phyloP scores from a whole-genome alignment of 1,284 basidiomycete species.

The Apiotrichum porosum region DNA sequence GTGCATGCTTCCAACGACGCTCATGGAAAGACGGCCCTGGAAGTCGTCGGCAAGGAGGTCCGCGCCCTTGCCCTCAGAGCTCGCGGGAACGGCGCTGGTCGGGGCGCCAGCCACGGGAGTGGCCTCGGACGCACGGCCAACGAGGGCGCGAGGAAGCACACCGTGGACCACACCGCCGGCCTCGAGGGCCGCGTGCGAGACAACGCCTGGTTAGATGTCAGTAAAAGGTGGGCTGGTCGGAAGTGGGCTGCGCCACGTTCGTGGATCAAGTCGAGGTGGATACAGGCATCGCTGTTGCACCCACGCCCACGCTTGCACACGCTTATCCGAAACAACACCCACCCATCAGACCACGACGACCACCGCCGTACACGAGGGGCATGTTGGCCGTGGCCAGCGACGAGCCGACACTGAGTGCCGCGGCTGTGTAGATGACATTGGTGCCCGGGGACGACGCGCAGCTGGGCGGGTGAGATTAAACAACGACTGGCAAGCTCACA shows the following conservation, averaged over 20 bases:
- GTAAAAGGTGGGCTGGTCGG: not conserved
- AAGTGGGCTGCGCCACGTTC: not conserved
- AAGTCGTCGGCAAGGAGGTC: constrained; percentile 49
- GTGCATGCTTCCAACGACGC: constrained; percentile 80
- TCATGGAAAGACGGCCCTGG: constrained; percentile 37
- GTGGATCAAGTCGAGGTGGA: not conserved
- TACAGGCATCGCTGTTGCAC: too few relatives aligned
- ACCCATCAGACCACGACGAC: constrained; percentile 77
- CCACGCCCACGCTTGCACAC: too few relatives aligned
- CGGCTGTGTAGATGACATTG: constrained; percentile 58
- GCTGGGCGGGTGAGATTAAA: constrained; percentile 16
- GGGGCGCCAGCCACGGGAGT: constrained; percentile 20
- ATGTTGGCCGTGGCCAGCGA: constrained; percentile 63
- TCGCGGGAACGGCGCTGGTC: constrained; percentile 3
- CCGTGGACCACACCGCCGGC: constrained; percentile 73
- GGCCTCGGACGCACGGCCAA: constrained; percentile 34
- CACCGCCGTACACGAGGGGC: constrained; percentile 81
- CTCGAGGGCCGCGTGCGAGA: constrained; percentile 65
- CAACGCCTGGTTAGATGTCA: constrained; percentile 51
- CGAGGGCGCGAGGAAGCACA: constrained; percentile 64
- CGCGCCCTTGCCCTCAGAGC: constrained; percentile 37
- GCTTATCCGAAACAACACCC: too few relatives aligned
- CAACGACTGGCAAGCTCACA: constrained; percentile 26
- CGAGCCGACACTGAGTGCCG: constrained; percentile 70
- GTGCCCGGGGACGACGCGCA: constrained; percentile 70